Evolutionary conservation across 768 basidiomycete genomes (phyloP).

Genomic region (Rhodotorula kratochvilovae): DNA sequence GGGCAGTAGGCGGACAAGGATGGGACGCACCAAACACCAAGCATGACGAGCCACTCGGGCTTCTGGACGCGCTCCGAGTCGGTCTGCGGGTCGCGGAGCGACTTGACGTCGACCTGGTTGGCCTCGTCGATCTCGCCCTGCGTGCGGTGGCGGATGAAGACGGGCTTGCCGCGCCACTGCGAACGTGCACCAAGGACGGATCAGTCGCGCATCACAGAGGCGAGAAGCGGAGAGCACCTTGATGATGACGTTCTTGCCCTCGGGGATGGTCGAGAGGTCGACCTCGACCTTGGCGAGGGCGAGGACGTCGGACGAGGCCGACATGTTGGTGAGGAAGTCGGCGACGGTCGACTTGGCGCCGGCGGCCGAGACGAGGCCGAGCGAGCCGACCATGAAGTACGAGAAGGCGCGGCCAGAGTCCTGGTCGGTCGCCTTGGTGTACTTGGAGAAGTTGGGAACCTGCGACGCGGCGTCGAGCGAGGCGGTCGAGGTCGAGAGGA

Average conservation of each 20-base stretch:
- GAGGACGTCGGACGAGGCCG: constrained; percentile 94
- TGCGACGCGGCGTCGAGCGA: constrained; percentile 52
- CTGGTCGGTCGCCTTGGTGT: constrained; percentile 63
- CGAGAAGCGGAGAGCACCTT: constrained; percentile 45
- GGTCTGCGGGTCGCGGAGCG: constrained; percentile 81
- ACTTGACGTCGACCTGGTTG: constrained; percentile 73
- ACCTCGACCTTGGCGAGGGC: constrained; percentile 98
- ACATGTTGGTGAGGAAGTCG: constrained; percentile 92
- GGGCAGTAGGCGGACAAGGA: neutral
- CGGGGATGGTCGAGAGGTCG: constrained; percentile 80
- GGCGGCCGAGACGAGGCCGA: constrained; percentile 89
- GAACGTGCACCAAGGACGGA: too few species aligned
- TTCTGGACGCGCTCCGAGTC: constrained; percentile 85
- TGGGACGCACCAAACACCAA: constrained; percentile 47
- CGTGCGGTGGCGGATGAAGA: constrained; percentile 97
- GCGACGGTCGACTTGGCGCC: constrained; percentile 88
- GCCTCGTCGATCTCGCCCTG: constrained; percentile 88
- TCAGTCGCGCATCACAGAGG: neutral
- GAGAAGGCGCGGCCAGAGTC: constrained; percentile 48
- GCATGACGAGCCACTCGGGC: constrained; percentile 76
- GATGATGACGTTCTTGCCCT: constrained; percentile 87
- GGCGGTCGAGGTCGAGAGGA: constrained; percentile 62
- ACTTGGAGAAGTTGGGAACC: constrained; percentile 82
- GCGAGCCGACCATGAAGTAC: constrained; percentile 56
- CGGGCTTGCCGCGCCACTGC: constrained; percentile 96